Evolutionary conservation across 345 rosid species (phyloP).

Genomic region (Geranium rotundifolium): DNA sequence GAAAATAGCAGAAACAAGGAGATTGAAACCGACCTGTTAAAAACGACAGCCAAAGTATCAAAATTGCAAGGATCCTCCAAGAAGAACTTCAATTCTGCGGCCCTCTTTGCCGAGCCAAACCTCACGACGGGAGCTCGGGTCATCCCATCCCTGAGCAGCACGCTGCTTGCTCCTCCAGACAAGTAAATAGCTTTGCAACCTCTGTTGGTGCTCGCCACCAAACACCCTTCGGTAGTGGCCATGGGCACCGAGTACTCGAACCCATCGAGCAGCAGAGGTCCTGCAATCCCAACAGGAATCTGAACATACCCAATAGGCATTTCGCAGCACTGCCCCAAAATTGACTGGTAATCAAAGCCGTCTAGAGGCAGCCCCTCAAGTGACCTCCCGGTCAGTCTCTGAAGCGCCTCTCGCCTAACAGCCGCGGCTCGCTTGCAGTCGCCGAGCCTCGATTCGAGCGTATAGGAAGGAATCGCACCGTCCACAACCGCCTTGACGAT

Average conservation of each 20-base stretch:
- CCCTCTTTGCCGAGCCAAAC: slow-evolving; percentile 23
- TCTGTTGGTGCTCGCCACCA: slow-evolving; percentile 36
- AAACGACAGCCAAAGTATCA: slow-evolving; percentile 12
- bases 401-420: slow-evolving; percentile 31
- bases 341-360: slow-evolving; percentile 28
- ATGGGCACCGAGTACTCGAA: slow-evolving; percentile 29
- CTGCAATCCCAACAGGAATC: slow-evolving; percentile 35
- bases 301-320: slow-evolving; percentile 39
- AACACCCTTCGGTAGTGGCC: slow-evolving; percentile 41
- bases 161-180: slow-evolving; percentile 30
- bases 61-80: no score
- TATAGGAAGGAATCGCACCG: slow-evolving; percentile 26
- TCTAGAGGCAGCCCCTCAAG: slow-evolving; percentile 26
- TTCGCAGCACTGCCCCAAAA: slow-evolving; percentile 39
- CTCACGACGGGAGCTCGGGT: slow-evolving; percentile 31
- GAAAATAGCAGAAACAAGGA: no score
- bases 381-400: slow-evolving; percentile 24
- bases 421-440: slow-evolving; percentile 29
- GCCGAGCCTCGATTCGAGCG: slow-evolving; percentile 33
- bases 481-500: slow-evolving; percentile 25
- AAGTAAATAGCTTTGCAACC: slow-evolving; percentile 34
- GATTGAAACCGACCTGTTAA: slow-evolving; percentile 14
- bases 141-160: slow-evolving; percentile 30
- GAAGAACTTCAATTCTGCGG: slow-evolving; percentile 25
- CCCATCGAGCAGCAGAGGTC: slow-evolving; percentile 30